Conservation (phyloP, 805 yeast species). For the Priceomyces melissophilus region DNA sequence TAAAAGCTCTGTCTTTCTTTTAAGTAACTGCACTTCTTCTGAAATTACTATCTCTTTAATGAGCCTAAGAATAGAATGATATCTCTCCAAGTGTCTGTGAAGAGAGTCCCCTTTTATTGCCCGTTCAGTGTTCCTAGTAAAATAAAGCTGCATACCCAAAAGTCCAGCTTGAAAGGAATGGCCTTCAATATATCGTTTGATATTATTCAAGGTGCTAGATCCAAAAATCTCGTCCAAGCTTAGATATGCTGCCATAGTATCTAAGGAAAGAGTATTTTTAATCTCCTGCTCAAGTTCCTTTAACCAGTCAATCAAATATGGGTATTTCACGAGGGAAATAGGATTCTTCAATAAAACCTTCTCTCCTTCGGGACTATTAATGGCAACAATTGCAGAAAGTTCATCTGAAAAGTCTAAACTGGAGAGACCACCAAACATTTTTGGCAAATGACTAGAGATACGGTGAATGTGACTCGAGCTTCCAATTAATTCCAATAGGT, state of each 20-base stretch:
- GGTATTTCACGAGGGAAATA: slow-evolving; percentile 39
- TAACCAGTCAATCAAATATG: slow-evolving; percentile 62
- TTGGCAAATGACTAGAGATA: slow-evolving; percentile 60
- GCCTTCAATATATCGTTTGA: slow-evolving; percentile 28
- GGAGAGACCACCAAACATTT: slow-evolving; percentile 68
- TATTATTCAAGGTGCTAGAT: background rate
- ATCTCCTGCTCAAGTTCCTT: slow-evolving; percentile 52
- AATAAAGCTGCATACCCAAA: slow-evolving; percentile 53
- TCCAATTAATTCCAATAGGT: slow-evolving; percentile 79
- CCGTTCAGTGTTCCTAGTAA: slow-evolving; percentile 47
- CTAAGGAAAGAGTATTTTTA: slow-evolving; percentile 43
- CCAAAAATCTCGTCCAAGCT: background rate
- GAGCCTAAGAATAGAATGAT: slow-evolving; percentile 8
- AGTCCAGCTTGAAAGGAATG: slow-evolving; percentile 57
- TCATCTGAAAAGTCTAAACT: slow-evolving; percentile 35
- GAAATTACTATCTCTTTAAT: slow-evolving; percentile 25
- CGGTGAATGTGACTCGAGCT: slow-evolving; percentile 43
- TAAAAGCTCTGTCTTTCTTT: slow-evolving; percentile 54
- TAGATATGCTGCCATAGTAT: slow-evolving; percentile 23
- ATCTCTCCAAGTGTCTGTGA: slow-evolving; percentile 3
- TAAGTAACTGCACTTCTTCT: slow-evolving; percentile 21
- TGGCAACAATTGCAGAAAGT: slow-evolving; percentile 36
- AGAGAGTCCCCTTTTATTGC: slow-evolving; percentile 11
- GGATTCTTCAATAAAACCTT: slow-evolving; percentile 37
- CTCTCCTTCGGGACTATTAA: slow-evolving; percentile 70